phyloP scores from a whole-genome alignment of 768 basidiomycete genomes.

The Exidia glandulosa region DNA sequence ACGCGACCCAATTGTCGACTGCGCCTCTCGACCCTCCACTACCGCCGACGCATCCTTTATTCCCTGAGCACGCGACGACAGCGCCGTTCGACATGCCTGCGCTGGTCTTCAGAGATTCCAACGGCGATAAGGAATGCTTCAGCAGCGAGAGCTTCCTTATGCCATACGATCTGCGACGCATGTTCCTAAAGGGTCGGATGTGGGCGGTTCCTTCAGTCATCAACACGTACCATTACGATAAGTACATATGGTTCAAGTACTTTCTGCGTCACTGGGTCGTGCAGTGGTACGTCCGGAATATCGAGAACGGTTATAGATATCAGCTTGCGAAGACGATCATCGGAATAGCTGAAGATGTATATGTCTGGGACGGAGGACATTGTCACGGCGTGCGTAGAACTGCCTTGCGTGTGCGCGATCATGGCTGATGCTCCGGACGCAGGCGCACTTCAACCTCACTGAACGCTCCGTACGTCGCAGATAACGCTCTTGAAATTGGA shows the following conservation, averaged over 20 bases:
- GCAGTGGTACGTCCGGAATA: constrained; percentile 30
- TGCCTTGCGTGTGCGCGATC: no score
- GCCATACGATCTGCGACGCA: constrained; percentile 31
- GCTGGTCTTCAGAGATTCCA: constrained; percentile 21
- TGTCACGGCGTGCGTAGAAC: constrained; percentile 19
- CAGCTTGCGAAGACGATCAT: constrained; percentile 25
- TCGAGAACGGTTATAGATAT: constrained; percentile 29
- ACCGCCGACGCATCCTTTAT: constrained; percentile 20
- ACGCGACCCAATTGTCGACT: not conserved
- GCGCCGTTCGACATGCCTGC: constrained; percentile 22
- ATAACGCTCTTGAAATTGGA: no score
- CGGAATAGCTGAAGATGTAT: constrained; percentile 21
- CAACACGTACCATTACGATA: constrained; percentile 23
- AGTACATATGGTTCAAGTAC: constrained; percentile 10
- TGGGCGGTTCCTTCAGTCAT: constrained; percentile 30
- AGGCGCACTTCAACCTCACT: no score
- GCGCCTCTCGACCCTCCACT: constrained; percentile 1
- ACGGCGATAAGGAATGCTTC: constrained; percentile 21
- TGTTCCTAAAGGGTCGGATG: constrained; percentile 26
- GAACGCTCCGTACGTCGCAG: no score
- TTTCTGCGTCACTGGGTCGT: constrained; percentile 27
- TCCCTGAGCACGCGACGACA: constrained; percentile 7
- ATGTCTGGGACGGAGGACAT: constrained; percentile 26
- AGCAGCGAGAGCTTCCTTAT: constrained; percentile 31
- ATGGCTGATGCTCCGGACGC: no score